Conservation (phyloP, 306 rosid genomes). For the Prinsepia uniflora region DNA sequence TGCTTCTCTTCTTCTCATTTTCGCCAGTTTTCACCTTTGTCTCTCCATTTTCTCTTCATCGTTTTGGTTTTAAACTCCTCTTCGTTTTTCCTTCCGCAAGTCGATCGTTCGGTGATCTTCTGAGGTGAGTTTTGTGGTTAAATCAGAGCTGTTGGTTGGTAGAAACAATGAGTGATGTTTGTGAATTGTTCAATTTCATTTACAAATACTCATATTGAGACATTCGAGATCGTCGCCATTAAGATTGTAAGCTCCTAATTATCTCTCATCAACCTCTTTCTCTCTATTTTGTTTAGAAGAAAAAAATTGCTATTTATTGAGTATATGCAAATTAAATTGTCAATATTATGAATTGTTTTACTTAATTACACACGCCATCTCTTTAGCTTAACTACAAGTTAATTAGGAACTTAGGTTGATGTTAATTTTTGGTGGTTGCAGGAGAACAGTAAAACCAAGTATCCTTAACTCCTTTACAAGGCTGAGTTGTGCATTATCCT, state of each 20-base stretch:
- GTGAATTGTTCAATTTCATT: conserved; percentile 12
- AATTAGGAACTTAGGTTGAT: not conserved
- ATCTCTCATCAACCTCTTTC: not conserved
- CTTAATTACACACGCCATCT: no score
- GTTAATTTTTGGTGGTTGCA: conserved; percentile 31
- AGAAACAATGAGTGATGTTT: not conserved
- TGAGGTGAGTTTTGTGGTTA: conserved; percentile 47
- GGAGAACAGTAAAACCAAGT: conserved; percentile 91
- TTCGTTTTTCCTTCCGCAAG: no score
- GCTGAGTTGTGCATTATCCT: conserved; percentile 83
- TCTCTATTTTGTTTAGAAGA: not conserved
- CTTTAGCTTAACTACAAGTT: not conserved
- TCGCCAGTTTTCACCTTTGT: no score
- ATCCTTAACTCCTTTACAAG: conserved; percentile 85
- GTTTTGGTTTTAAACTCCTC: no score
- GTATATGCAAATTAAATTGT: not conserved
- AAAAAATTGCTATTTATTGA: not conserved
- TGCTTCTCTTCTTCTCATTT: no score
- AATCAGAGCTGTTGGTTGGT: not conserved
- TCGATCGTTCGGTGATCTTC: conserved; percentile 93
- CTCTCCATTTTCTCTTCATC: no score
- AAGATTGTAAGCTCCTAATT: conserved; percentile 64
- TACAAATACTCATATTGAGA: conserved; percentile 81
- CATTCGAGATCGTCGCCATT: conserved; percentile 90
- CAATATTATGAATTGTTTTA: not conserved